Conservation (phyloP, 257 asterid genomes). For the Osmanthus fragrans region DNA sequence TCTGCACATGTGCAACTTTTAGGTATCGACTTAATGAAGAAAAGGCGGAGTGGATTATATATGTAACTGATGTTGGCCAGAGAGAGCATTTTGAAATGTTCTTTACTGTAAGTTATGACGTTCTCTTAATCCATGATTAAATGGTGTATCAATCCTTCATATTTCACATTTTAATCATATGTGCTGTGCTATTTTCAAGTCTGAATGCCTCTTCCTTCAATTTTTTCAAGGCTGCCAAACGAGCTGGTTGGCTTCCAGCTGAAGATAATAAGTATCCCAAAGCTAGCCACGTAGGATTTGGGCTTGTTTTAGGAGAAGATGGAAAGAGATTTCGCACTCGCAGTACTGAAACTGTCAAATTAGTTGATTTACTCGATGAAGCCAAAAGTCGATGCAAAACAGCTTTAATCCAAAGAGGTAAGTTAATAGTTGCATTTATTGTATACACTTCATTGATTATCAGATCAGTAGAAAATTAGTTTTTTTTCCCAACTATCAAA, state of each 20-base stretch:
- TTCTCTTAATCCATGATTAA: background rate
- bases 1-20: slow-evolving; percentile 24
- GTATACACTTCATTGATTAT: slow-evolving; percentile 1
- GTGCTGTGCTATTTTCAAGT: slow-evolving; percentile 10
- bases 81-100: slow-evolving; percentile 92
- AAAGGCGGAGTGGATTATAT: slow-evolving; percentile 93
- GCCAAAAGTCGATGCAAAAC: slow-evolving; percentile 80
- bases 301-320: slow-evolving; percentile 90
- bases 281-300: slow-evolving; percentile 87
- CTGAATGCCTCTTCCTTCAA: slow-evolving; percentile 14
- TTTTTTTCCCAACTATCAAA: background rate
- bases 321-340: slow-evolving; percentile 92
- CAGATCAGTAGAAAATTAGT: background rate
- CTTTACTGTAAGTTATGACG: slow-evolving; percentile 63
- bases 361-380: slow-evolving; percentile 87
- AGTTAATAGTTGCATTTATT: background rate
- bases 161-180: background rate
- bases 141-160: background rate
- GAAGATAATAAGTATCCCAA: slow-evolving; percentile 67
- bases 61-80: slow-evolving; percentile 91
- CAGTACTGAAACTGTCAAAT: slow-evolving; percentile 84
- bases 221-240: slow-evolving; percentile 76
- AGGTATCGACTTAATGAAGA: slow-evolving; percentile 95
- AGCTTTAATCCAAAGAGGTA: slow-evolving; percentile 80
- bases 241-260: slow-evolving; percentile 90